Percentiles rank a stretch among this genome's conserved stretches.
Conservation (phyloP, 305 asterid species). For the Ilex paraguariensis region DNA sequence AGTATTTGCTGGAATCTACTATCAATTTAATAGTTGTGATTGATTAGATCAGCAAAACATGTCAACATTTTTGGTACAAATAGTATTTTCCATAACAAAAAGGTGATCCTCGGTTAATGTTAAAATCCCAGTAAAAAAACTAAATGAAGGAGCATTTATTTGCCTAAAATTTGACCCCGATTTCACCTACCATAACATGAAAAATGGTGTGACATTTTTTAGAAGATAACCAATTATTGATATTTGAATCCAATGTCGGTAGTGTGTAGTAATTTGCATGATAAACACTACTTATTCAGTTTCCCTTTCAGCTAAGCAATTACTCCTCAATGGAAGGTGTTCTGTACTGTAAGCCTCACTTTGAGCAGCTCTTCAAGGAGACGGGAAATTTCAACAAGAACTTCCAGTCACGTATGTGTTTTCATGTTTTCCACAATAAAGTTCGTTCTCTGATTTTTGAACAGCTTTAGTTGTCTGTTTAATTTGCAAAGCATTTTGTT, state of each 20-base stretch:
- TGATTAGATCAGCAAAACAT: too few relatives aligned
- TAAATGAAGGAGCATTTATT: too few relatives aligned
- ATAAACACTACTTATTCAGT: neutral
- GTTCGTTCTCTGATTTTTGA: too few relatives aligned
- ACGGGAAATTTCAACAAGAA: slow-evolving; percentile 81
- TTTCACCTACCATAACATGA: too few relatives aligned
- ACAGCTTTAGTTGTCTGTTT: slow-evolving; percentile 8
- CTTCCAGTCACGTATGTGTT: slow-evolving; percentile 73
- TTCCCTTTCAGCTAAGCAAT: slow-evolving; percentile 60
- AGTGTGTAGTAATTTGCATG: slow-evolving; percentile 7
- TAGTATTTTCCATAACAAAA: too few relatives aligned
- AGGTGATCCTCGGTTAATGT: too few relatives aligned
- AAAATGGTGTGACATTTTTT: too few relatives aligned
- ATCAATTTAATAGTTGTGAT: too few relatives aligned
- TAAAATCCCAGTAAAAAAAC: too few relatives aligned
- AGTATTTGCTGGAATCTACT: too few relatives aligned
- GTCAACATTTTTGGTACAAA: too few relatives aligned
- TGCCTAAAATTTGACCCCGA: too few relatives aligned
- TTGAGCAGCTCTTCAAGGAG: slow-evolving; percentile 94
- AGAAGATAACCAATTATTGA: neutral
- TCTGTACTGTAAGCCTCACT: slow-evolving; percentile 93
- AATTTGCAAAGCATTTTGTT: slow-evolving; percentile 14
- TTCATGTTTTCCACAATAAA: slow-evolving; percentile 2
- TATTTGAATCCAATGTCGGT: neutral
- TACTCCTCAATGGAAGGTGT: slow-evolving; percentile 98